phyloP scores from a whole-genome alignment of 2,329 filamentous ascomycete genomes.

The Scedosporium boydii region DNA sequence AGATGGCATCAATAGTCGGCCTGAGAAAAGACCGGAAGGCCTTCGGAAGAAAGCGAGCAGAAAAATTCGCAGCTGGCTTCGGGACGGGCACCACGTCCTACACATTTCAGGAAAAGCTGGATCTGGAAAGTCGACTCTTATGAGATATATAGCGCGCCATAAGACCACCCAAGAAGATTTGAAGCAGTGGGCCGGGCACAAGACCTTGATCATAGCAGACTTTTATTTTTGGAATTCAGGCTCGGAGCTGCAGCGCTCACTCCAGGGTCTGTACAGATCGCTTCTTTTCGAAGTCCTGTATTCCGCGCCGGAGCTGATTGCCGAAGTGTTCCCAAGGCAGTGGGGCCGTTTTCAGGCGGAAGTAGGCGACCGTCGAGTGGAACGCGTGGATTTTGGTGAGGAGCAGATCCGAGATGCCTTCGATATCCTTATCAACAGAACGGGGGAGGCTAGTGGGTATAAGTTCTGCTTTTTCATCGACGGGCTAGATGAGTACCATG shows the following conservation, averaged over 20 bases:
- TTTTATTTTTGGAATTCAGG: conserved; percentile 10
- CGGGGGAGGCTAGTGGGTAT: neutral
- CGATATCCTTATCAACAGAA: neutral
- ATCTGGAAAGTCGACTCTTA: conserved; percentile 8
- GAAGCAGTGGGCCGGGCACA: neutral
- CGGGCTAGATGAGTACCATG: neutral
- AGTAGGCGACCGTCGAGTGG: neutral
- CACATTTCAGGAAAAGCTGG: conserved; percentile 8
- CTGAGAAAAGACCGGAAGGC: too few species aligned
- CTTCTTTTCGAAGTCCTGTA: conserved; percentile 6
- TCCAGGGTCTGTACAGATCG: conserved; percentile 3
- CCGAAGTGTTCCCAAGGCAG: neutral
- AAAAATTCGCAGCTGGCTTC: conserved; percentile 1
- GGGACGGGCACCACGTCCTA: neutral
- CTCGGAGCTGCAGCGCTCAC: conserved; percentile 3
- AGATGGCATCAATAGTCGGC: too few species aligned
- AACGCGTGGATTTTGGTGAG: neutral
- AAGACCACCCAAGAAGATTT: neutral
- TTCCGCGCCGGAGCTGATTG: neutral
- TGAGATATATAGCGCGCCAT: conserved; percentile 6
- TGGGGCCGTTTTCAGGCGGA: neutral
- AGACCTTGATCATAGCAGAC: conserved; percentile 1
- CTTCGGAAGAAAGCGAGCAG: neutral
- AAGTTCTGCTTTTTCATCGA: conserved; percentile 3
- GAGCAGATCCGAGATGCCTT: neutral